Conservation (phyloP, 202 grass and related monocot species). For the Zizania palustris region DNA sequence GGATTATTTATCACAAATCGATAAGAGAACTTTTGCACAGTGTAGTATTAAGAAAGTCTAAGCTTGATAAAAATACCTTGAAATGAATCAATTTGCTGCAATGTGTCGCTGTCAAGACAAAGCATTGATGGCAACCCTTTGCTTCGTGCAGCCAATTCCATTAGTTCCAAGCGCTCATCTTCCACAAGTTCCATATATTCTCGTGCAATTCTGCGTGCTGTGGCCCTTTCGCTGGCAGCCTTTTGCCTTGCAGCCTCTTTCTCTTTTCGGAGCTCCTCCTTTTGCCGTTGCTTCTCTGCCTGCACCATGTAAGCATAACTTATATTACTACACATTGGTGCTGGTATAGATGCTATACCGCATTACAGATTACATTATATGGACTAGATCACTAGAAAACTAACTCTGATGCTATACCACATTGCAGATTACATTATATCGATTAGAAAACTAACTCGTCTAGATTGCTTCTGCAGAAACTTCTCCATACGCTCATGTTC, state of each 20-base stretch:
- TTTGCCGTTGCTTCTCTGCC: conserved; percentile 92
- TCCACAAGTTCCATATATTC: conserved; percentile 96
- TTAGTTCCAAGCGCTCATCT: conserved; percentile 95
- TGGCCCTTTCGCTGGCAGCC: conserved; percentile 86
- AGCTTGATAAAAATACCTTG: conserved; percentile 54
- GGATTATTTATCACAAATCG: conserved; percentile 16
- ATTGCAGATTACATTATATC: conserved; percentile 28
- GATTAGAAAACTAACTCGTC: conserved; percentile 64
- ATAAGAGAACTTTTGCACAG: conserved; percentile 28
- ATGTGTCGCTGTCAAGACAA: conserved; percentile 75
- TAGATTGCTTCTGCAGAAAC: conserved; percentile 80
- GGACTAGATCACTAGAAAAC: conserved; percentile 31
- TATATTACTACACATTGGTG: conserved; percentile 22
- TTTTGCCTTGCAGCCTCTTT: conserved; percentile 86
- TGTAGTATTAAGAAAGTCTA: conserved; percentile 12
- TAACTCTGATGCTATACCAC: conserved; percentile 47
- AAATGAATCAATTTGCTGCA: conserved; percentile 87
- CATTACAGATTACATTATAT: conserved; percentile 29
- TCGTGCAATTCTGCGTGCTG: conserved; percentile 86
- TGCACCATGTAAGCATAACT: conserved; percentile 39
- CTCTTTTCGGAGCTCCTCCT: conserved; percentile 90
- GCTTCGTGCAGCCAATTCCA: conserved; percentile 88
- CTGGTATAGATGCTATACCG: conserved; percentile 17
- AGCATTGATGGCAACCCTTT: conserved; percentile 88
- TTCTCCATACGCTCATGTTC: conserved; percentile 90